Evolutionary conservation across 805 yeast species (phyloP), one percentile per base, ranked within the genome.

Genomic region (Hanseniaspora jakobsenii): DNA sequence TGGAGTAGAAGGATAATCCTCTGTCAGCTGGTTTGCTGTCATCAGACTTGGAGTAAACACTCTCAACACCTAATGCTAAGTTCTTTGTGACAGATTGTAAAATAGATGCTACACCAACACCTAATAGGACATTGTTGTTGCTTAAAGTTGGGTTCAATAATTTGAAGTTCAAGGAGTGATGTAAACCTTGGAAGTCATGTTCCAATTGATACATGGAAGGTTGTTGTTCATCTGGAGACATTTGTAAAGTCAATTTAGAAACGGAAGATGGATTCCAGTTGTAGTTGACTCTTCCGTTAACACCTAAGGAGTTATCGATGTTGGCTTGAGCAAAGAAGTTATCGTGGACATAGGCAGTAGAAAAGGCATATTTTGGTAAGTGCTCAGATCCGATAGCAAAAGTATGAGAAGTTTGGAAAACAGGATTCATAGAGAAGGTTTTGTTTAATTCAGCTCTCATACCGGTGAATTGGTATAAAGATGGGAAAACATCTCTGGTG

Each of bases 361-460:
- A 75, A 62, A 89, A 83, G 23, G 94, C 87, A 63, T 91, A 91
- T 52, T 91, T 80, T 41, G 95, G 95, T 63, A 83, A 70, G 37
- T 76, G 74, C 52, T 78, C 77, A 47, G 93, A 81, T 38, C 97
- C 97, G 53, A 84, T 70, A 31, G 94, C 72, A 59, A 91, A 81
- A 49, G 95, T 80, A 63, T 91, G 98, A 51, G 95, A 81, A 48
- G 93, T 82, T 72, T 91, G 97, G 80, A 91, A 91, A 48, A 84
- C 87, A 48, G 98, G 98, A 65, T 78, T 78, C 72, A 87, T 73
- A 51, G 81, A 67, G 60, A 91, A 85, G 12, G 87, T 84, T 72
- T 89, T 89, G 68, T 84, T 82, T 56, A 91, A 74, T 64, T 91
- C 98, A 47, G 97, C 98, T 62, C 95, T 81, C 58, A 91, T 73